Base-by-base conservation (phyloP, 73 alveolate species). In the Stentor coeruleus region DNA sequence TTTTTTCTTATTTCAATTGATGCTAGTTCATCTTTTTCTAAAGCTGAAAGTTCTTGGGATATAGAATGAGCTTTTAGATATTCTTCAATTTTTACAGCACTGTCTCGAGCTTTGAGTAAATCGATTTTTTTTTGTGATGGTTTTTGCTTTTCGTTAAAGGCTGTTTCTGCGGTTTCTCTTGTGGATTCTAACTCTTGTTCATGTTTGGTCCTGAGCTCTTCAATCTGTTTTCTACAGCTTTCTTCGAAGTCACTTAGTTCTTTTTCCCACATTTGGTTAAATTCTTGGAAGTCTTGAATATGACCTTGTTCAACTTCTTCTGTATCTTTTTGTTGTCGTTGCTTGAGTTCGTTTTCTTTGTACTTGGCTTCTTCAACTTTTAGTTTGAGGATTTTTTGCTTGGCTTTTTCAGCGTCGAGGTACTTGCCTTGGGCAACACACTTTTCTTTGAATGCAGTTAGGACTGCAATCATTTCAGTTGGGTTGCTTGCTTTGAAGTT, bases 401-500 rank as follows among this genome's bases (percentile, higher is more conserved):
- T 31, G 14, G 79, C 79, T 66, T 66, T 66, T 66, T 66, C 79
- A 33, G 79, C 79, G 26, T 66, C 79, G 40, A 66, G 37, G 37
- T 20, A 66, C n/a, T 66, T 66, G 41, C 79, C 79, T 20, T 20
- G 40, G 33, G 79, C 36, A 11, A 66, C 79, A 66, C 79, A 20
- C 33, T 66, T 20, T 31, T 66, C 79, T 66, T 66, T 66, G 37
- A 28, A 66, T 14, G 79, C 79, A 11, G n/a, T 20, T 66, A 66
- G 39, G 33, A 40, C 37, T 20, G 79, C 79, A 33, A 66, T 66
- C 79, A 66, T 66, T 66, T 66, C 40, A 11, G 79, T 66, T 20
- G 79, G 79, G 28, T 57, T 57, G 73, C n/a, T n/a, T n/a, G n/a
- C n/a, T n/a, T n/a, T n/a, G n/a, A n/a, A n/a, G n/a, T n/a, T n/a